These are phyloP conservation scores for Boletellus sp. DNA, from an alignment of 1,284 basidiomycete genomes.

Conservation along the genomic window DNA sequence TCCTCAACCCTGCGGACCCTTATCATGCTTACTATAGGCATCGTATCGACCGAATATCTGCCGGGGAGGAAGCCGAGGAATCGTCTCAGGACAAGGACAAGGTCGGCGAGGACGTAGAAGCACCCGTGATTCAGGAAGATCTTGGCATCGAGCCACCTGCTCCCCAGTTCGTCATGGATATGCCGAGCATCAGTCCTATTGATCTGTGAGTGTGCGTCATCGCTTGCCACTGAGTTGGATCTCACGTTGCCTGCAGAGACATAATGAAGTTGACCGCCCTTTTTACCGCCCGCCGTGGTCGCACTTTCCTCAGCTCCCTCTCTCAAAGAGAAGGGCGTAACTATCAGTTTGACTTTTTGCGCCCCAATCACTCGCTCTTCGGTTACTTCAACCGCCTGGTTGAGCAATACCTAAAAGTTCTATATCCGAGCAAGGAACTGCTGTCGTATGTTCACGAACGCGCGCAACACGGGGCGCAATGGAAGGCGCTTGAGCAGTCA, in stretches of 20 bases:
- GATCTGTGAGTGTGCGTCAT: slow-evolving; percentile 70
- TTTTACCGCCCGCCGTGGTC: slow-evolving; percentile 91
- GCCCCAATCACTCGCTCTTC: slow-evolving; percentile 93
- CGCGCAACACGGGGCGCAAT: slow-evolving; percentile 59
- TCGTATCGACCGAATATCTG: slow-evolving; percentile 74
- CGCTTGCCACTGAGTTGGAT: not conserved
- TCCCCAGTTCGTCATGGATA: slow-evolving; percentile 83
- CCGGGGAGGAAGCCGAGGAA: slow-evolving; percentile 73
- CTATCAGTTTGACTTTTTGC: slow-evolving; percentile 97
- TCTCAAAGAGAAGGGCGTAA: slow-evolving; percentile 90
- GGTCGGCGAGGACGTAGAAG: slow-evolving; percentile 36
- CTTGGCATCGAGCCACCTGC: slow-evolving; percentile 78
- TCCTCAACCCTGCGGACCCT: slow-evolving; percentile 90
- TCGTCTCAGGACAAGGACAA: slow-evolving; percentile 45
- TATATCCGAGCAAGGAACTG: slow-evolving; percentile 77
- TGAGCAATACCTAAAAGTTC: slow-evolving; percentile 91
- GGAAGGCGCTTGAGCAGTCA: slow-evolving; percentile 77
- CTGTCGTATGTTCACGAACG: slow-evolving; percentile 68
- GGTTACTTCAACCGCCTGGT: slow-evolving; percentile 96
- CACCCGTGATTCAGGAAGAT: slow-evolving; percentile 42
- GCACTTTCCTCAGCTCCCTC: slow-evolving; percentile 81
- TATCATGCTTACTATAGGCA: slow-evolving; percentile 97
- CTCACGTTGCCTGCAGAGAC: slow-evolving; percentile 51
- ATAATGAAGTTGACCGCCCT: slow-evolving; percentile 93
- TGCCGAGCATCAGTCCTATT: slow-evolving; percentile 86